A percentile compares a stretch with the other conserved stretches of the same genome.
These are phyloP conservation scores for Ustilago tritici DNA, from an alignment of 1,284 basidiomycete species.

Conservation along the genomic window DNA sequence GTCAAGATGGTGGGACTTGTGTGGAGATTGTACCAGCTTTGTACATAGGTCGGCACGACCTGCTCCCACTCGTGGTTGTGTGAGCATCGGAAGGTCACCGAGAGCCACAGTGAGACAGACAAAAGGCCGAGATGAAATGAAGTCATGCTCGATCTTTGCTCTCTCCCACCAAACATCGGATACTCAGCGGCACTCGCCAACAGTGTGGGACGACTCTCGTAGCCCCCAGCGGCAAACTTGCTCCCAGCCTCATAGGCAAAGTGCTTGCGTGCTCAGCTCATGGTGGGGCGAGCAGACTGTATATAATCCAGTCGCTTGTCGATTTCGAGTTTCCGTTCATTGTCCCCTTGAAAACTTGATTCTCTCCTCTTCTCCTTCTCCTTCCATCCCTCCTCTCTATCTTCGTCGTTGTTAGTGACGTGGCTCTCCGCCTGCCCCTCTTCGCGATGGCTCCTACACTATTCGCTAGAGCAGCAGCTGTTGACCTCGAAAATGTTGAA, in stretches of 20 bases:
- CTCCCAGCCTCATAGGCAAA: neutral
- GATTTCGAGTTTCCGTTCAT: neutral
- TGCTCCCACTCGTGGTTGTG: neutral
- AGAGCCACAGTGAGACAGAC: neutral
- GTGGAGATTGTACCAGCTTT: neutral
- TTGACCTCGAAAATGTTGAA: constrained; percentile 6
- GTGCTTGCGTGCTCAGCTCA: neutral
- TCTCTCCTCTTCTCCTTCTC: neutral
- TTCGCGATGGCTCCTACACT: constrained; percentile 3
- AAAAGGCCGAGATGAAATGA: neutral
- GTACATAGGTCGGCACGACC: neutral
- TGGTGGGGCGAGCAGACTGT: neutral
- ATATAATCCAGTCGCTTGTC: neutral
- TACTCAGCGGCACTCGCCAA: neutral
- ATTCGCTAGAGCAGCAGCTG: neutral
- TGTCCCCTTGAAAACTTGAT: neutral
- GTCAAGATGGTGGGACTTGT: neutral
- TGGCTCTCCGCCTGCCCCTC: neutral
- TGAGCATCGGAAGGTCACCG: neutral
- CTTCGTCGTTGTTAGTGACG: neutral
- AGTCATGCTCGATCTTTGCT: too few relatives aligned
- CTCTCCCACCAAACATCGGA: neutral
- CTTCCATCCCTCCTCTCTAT: neutral
- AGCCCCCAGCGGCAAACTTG: neutral
- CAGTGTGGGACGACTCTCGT: neutral